phyloP scores from a whole-genome alignment of 2,329 filamentous ascomycete species.

The Blastomyces emzantsi region DNA sequence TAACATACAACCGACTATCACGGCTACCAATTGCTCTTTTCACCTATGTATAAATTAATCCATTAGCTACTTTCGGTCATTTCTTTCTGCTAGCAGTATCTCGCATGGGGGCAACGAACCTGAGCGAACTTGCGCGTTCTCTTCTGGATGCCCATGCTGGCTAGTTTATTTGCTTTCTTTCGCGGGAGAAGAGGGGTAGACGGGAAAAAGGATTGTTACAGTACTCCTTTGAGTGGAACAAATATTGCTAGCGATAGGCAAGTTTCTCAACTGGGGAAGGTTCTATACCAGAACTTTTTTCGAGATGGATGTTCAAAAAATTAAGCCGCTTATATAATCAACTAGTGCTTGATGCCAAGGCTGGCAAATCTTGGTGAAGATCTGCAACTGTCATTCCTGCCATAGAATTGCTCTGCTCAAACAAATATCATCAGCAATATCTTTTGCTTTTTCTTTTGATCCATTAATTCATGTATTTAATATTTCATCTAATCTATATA shows the following conservation, averaged over 20 bases:
- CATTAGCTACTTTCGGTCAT: not conserved
- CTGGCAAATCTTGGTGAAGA: too few species aligned
- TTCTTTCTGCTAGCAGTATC: not conserved
- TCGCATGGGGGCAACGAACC: conserved; percentile 31
- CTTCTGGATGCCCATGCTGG: conserved; percentile 76
- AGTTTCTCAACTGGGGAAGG: not conserved
- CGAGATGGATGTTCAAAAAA: too few species aligned
- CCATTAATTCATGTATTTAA: conserved; percentile 2
- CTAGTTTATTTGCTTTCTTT: not conserved
- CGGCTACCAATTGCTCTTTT: conserved; percentile 76
- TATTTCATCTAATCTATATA: not conserved
- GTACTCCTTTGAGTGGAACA: not conserved
- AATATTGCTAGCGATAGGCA: not conserved
- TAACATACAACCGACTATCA: conserved; percentile 58
- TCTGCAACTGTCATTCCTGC: too few species aligned
- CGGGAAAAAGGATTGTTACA: not conserved
- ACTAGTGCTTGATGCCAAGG: too few species aligned
- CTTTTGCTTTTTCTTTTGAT: not conserved
- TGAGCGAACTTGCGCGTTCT: conserved; percentile 84
- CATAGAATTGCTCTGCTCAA: too few species aligned
- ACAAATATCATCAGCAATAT: too few species aligned
- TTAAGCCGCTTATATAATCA: too few species aligned
- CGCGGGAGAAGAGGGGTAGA: not conserved
- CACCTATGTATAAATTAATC: conserved; percentile 35
- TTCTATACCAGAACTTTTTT: too few species aligned